phyloP scores from a whole-genome alignment of 306 rosid genomes.

The Citrullus amarus region DNA sequence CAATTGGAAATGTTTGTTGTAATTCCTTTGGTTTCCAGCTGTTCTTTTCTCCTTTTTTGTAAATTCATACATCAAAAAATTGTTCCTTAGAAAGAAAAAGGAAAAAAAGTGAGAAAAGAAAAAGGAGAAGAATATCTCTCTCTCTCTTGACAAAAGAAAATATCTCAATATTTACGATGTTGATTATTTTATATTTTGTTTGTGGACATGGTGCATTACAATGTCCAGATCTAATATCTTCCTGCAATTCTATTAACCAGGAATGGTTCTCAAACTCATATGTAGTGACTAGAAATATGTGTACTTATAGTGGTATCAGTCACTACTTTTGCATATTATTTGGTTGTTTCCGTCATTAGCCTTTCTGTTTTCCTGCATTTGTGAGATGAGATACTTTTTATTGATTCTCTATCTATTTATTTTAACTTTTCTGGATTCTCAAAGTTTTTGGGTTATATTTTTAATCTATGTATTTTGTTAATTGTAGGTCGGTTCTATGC shows the following conservation, averaged over 20 bases:
- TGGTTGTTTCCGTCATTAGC: not conserved
- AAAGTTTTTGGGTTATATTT: not conserved
- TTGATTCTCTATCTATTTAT: not conserved
- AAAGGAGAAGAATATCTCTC: too few relatives aligned
- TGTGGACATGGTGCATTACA: not conserved
- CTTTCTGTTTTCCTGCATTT: not conserved
- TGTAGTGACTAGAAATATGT: not conserved
- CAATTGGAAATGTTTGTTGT: not conserved
- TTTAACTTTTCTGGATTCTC: not conserved
- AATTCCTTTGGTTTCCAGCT: not conserved
- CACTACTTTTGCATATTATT: not conserved
- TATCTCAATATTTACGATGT: not conserved
- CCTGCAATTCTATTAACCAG: not conserved
- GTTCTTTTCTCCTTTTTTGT: too few relatives aligned
- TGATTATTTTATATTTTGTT: not conserved
- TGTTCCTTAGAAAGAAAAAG: too few relatives aligned
- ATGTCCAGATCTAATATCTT: not conserved
- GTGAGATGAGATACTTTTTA: not conserved
- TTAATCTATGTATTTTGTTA: not conserved
- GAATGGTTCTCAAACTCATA: not conserved
- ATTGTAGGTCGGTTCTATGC: constrained; percentile 90
- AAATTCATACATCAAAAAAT: too few relatives aligned
- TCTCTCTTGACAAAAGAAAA: too few relatives aligned
- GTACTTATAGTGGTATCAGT: not conserved
- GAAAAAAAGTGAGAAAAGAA: too few relatives aligned